A percentile compares a stretch with the other conserved stretches of the same genome.
These are phyloP conservation scores for Marchantia paleacea DNA, from an alignment of 225 moss, liverwort and hornwort species.

Conservation along the genomic window DNA sequence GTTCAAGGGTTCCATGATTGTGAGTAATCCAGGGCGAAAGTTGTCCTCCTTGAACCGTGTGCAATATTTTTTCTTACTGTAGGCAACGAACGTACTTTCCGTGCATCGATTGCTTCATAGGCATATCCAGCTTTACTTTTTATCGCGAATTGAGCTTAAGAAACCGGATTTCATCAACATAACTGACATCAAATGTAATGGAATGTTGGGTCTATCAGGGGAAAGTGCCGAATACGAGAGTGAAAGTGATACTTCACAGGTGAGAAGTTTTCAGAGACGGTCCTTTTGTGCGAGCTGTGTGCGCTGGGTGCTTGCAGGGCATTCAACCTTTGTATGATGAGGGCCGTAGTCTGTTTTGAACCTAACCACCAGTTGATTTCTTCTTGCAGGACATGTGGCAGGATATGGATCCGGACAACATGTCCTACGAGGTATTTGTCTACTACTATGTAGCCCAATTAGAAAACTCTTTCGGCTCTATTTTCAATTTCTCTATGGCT, in stretches of 20 bases:
- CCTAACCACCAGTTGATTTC: neutral
- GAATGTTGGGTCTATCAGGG: constrained; percentile 30
- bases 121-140: no score
- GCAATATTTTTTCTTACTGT: neutral
- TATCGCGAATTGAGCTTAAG: no score
- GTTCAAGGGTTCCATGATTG: constrained; percentile 48
- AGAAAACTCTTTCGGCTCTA: no score
- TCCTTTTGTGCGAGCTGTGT: neutral
- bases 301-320: neutral
- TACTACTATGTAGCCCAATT: neutral
- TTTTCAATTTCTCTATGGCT: no score
- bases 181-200: neutral
- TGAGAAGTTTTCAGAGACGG: neutral
- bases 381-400: constrained; percentile 61
- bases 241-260: constrained; percentile 72
- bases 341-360: neutral
- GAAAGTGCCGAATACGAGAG: constrained; percentile 59
- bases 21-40: constrained; percentile 30
- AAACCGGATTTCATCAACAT: neutral
- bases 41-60: neutral
- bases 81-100: neutral
- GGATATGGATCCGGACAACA: constrained; percentile 78
- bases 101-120: neutral
- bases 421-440: constrained; percentile 71
- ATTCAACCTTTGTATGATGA: neutral